Percentiles rank a stretch among this genome's conserved stretches.
phyloP scores from a whole-genome alignment of 2,329 filamentous ascomycete species.

The Fusarium sp. region DNA sequence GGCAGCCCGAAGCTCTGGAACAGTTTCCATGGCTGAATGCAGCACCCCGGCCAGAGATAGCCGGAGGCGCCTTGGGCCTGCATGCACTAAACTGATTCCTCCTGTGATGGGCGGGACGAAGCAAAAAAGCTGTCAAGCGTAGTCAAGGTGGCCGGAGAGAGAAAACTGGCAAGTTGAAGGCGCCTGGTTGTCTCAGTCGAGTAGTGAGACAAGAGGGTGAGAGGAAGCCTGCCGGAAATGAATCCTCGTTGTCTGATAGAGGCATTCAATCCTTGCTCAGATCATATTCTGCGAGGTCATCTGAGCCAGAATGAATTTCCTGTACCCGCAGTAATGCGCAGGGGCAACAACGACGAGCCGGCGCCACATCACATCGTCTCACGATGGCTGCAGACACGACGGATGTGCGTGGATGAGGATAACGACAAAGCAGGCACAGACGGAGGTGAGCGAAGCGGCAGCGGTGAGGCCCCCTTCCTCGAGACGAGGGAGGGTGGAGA shows the following conservation, averaged over 20 bases:
- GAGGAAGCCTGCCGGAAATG: background rate
- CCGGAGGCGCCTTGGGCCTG: conserved; percentile 19
- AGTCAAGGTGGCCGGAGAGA: background rate
- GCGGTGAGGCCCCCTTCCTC: conserved; percentile 27
- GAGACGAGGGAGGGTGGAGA: conserved; percentile 28
- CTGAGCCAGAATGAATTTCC: conserved; percentile 41
- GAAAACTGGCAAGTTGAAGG: background rate
- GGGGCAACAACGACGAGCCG: conserved; percentile 29
- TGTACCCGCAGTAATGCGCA: conserved; percentile 36
- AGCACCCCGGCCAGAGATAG: conserved; percentile 31
- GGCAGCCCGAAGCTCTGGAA: conserved; percentile 49
- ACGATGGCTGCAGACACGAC: conserved; percentile 34
- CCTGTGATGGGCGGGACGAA: conserved; percentile 8
- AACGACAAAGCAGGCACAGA: background rate
- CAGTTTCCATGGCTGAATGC: conserved; percentile 26
- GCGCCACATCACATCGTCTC: conserved; percentile 46
- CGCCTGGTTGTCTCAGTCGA: background rate
- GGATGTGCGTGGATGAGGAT: conserved; percentile 23
- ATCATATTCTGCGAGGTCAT: conserved; percentile 45
- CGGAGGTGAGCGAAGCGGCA: conserved; percentile 40
- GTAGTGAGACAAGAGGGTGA: background rate
- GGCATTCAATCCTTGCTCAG: conserved; percentile 27
- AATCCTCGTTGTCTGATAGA: conserved; percentile 16
- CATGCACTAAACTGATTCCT: conserved; percentile 42
- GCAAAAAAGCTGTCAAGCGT: conserved; percentile 2